Evolutionary conservation across 768 basidiomycete genomes (phyloP), one percentile per base, ranked within the genome.

Genomic region (Lactarius deliciosus): DNA sequence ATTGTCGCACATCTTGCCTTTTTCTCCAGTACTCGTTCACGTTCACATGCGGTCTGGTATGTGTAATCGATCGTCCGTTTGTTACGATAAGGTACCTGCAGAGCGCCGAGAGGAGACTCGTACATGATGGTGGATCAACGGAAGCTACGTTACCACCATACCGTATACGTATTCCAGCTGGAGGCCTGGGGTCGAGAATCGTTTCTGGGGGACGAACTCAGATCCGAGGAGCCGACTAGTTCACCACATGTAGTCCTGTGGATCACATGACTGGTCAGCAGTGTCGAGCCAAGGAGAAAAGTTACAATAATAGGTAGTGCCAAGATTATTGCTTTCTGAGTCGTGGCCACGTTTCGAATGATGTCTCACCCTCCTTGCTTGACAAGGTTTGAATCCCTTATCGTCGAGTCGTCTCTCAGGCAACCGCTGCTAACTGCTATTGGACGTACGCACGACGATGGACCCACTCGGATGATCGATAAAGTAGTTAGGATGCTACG

Each of bases 41-140:
- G n/a, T n/a, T 36, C 28, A 43, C 43, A 53, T 57, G 34, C 47
- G 30, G 25, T 62, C 38, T 50, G 40, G 25, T 62, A 38, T 50
- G 5, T 36, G n/a, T 30, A 13, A 58, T 57, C 30, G 55, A 30
- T 36, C 20, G 56, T n/a, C 56, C 3, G 16, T 57, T 11, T n/a
- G 56, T n/a, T 8, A 57, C 8, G 56, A 36, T 53, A 53, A 28
- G 50, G 22, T 25, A 53, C 22, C 22, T 13, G 25, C n/a, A 15
- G 13, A 25, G 50, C 50, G 50, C 50, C 50, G 25, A 53, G 15
- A 13, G 25, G 50, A 3, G 50, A 25, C 50, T 16, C 50, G 25
- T 53, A 10, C 47, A 25, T 50, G 47, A 53, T 50, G 47, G 47
- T 50, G 11, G 47, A n/a, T 43, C 43, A 43, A 43, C 7, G 43